Base-by-base conservation (phyloP, 192 early-diverging fungal genomes). In the Piromyces finnis region DNA sequence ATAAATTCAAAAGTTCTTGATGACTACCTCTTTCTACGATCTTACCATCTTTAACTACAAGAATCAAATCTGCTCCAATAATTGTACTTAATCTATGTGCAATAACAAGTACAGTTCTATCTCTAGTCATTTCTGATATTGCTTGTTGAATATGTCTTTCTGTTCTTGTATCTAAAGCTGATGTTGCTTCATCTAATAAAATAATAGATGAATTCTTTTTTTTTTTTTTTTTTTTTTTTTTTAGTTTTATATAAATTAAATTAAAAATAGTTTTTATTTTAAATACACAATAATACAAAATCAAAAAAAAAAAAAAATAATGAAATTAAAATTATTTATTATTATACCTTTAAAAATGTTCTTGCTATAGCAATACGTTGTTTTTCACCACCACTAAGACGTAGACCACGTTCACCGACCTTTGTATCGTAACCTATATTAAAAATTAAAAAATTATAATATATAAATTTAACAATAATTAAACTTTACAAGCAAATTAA, bases 121-220 rank as follows among this genome's bases (percentile, higher is more conserved):
- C 85, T 59, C 90, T 83, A 7, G 92, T 93, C 88, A 99, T 92
- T 18, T 89, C 86, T 11, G 85, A 83, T 28, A 98, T 85, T 3
- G 94, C 93, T 5, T 92, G 83, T 82, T 99, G 97, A 83, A 99
- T 95, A 78, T 94, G 89, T 35, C 93, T 90, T 84, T 99, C 97
- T 6, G 97, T 98, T 86, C 90, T 83, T 0, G 91, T 90, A 81
- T 94, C 95, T 12, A 96, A 87, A 27, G 95, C 94, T 28, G 93
- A 93, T 22, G 96, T 97, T 0, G 96, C 96, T 83, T 98, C 97
- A 85, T 98, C 97, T 82, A 97, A 86, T 39, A 97, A 89, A 78
- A 96, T 87, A 37, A 95, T 95, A 29, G 86, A 78, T 12, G 86
- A 35, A 29, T 84, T 30, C 80, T 78, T 82, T 32, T 6, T 36